Conservation (phyloP, 1,284 basidiomycete species). For the Vanrija sp. region DNA sequence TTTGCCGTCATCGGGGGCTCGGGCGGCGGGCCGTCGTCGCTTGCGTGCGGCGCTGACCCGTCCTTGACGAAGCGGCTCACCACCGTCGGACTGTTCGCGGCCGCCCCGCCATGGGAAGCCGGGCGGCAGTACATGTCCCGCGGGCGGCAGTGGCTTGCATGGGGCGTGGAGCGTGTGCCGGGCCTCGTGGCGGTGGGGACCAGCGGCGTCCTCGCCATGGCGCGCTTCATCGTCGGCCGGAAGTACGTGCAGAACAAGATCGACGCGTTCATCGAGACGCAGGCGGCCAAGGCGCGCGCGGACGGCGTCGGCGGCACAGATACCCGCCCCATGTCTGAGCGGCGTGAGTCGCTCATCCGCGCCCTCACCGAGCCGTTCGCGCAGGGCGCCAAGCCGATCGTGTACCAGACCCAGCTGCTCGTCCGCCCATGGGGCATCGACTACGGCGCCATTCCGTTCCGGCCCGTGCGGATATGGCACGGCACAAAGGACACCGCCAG, state of each 20-base stretch:
- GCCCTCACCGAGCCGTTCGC: slow-evolving; percentile 5
- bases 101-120: slow-evolving; percentile 10
- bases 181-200: neutral
- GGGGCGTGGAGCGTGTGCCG: neutral
- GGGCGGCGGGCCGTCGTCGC: slow-evolving; percentile 13
- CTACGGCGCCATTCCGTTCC: neutral
- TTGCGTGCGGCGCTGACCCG: slow-evolving; percentile 6
- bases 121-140: neutral
- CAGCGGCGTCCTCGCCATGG: neutral
- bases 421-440: slow-evolving; percentile 6
- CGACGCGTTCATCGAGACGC: too few relatives aligned
- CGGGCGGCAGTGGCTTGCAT: neutral
- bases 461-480: slow-evolving; percentile 9
- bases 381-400: neutral
- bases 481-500: slow-evolving; percentile 3
- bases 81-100: slow-evolving; percentile 6
- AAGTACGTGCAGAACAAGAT: neutral
- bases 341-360: neutral
- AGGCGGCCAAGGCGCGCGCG: neutral
- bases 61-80: neutral
- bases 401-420: slow-evolving; percentile 10
- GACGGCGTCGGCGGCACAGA: too few relatives aligned
- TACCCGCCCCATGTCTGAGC: neutral
- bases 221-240: neutral
- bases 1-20: slow-evolving; percentile 7